Evolutionary conservation across 305 asterid species (phyloP), one percentile per base, ranked within the genome.

Genomic region (Rubia tinctorum): DNA sequence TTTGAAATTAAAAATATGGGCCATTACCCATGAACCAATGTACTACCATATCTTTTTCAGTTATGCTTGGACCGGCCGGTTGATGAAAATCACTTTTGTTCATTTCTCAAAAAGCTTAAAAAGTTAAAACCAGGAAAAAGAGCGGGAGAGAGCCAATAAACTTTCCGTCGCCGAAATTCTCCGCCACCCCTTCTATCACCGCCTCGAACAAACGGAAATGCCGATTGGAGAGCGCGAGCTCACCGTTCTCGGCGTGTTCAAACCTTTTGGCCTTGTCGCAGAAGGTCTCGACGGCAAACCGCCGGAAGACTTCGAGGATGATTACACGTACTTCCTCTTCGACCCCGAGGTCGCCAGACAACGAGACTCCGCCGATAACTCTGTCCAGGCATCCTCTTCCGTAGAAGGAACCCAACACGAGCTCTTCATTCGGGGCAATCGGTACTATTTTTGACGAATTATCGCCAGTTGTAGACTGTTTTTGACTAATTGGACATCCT

Each of bases 391-490:
- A 0, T 71, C 83, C 2, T 78, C 83, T 39, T 81, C 90, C 18
- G 77, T 80, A 76, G 87, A 79, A 58, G 76, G 89, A 56, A 81
- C 91, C 39, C 96, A 90, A 79, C 89, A 90, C 77, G 97, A 92
- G 78, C 86, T 92, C 67, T 88, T 89, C 61, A 80, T 89, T 44
- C 82, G 94, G 82, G 97, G 96, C 75, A 89, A 92, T 72, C 82
- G 94, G 98, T 92, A 73, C 51, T 58, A 53, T 65, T 2, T 7
- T 34, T 14, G 17, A 65, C 34, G 13, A n/a, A n/a, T 59, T 7
- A 13, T 44, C 4, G 27, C 53, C 18, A 14, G 0, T 25, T 66
- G n/a, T 27, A n/a, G 15, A 6, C 1, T 0, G 15, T 60, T 75
- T 30, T 8, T n/a, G 56, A 68, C 40, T 59, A 18, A 47, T 70